These are phyloP conservation scores for Penicillium mononematosum DNA, from an alignment of 495 filamentous ascomycete species.

Conservation along the genomic window DNA sequence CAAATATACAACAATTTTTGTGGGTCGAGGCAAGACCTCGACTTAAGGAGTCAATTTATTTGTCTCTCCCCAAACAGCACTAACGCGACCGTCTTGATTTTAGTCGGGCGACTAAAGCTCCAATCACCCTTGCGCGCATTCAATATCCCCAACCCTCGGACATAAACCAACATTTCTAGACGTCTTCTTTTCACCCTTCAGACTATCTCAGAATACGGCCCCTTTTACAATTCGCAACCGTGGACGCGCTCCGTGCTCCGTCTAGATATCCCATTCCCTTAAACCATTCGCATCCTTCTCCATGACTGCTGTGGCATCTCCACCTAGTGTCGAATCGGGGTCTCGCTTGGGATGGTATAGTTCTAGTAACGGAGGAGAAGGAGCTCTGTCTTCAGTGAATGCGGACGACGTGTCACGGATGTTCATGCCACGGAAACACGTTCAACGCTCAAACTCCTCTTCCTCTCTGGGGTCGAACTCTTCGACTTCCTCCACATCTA, in stretches of 20 bases:
- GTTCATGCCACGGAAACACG: constrained; percentile 80
- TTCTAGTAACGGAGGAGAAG: constrained; percentile 70
- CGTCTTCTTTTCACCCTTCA: neutral
- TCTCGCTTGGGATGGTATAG: constrained; percentile 60
- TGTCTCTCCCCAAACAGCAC: constrained; percentile 23
- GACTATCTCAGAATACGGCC: neutral
- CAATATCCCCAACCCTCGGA: constrained; percentile 6
- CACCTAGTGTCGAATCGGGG: constrained; percentile 79
- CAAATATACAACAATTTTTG: neutral
- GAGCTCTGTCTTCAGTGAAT: constrained; percentile 75
- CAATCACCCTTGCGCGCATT: constrained; percentile 18
- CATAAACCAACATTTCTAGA: constrained; percentile 2
- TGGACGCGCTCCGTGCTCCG: constrained; percentile 23
- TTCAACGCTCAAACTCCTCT: constrained; percentile 83
- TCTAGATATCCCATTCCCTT: constrained; percentile 17
- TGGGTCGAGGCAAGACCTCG: constrained; percentile 7
- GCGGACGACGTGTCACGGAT: constrained; percentile 84
- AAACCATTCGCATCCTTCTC: constrained; percentile 39
- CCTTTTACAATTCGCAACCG: constrained; percentile 14
- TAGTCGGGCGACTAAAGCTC: constrained; percentile 23
- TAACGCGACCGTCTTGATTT: constrained; percentile 31
- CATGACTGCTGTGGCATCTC: constrained; percentile 98
- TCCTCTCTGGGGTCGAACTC: constrained; percentile 63
- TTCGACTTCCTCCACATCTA: constrained; percentile 56
- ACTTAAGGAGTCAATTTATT: constrained; percentile 8